Base-by-base conservation (phyloP, 2,329 filamentous ascomycete genomes). In the Neofusicoccum laricinum region DNA sequence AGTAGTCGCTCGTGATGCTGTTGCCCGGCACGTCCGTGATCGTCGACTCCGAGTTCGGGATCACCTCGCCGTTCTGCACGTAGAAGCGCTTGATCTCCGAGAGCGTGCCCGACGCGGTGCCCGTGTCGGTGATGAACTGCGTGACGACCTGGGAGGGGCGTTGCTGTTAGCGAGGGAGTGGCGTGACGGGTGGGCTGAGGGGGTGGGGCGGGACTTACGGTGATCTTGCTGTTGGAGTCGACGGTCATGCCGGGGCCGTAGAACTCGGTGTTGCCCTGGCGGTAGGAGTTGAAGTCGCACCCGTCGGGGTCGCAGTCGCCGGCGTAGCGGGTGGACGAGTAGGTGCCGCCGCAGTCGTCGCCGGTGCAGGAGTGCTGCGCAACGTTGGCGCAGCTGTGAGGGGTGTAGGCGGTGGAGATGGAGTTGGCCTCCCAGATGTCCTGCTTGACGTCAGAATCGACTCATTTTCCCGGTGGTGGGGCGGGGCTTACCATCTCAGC, bases 261-360 rank as follows among this genome's bases (percentile, higher is more conserved):
- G 79, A 87, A 89, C 72, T 71, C 76, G 64, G 77, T 78, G 78
- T 86, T 81, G 67, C 87, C 87, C 79, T 84, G 79, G 70, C 86
- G 86, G 82, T 83, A 89, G 43, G 82, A 73, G 83, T 90, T 89
- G 83, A 88, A 89, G 74, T 88, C 87, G 72, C 87, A 90, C 45
- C 87, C 87, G 69, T 88, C 85, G 57, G 84, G 83, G 70, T 89
- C 87, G 73, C 87, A 89, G 66, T 82, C 78, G 48, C 86, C 86
- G 38, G 71, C 78, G 71, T 88, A 88, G 65, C 86, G 84, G 65
- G 79, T 73, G 17, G 63, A 30, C 10, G 79, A 81, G 69, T 71
- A 69, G 40, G 68, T 70, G 21, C 85, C 82, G 34, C 72, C 72
- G 61, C 72, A 74, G 8, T 11, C n/a, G 51, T 71, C 83, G 57